Evolutionary conservation across 495 filamentous ascomycete genomes (phyloP), one percentile per base, ranked within the genome.

Genomic region (Aspergillus cristatus): DNA sequence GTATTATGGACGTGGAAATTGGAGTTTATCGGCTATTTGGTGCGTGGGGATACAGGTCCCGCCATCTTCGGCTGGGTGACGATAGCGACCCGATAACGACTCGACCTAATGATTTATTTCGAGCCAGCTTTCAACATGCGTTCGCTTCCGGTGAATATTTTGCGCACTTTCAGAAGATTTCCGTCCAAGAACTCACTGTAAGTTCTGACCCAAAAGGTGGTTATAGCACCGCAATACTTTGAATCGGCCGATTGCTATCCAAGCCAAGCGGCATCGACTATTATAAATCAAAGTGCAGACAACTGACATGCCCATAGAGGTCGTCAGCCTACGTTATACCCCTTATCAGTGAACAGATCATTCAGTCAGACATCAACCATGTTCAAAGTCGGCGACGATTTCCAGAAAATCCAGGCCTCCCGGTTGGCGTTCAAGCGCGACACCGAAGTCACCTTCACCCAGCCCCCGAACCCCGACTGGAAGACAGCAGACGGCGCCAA

Each of bases 381-480:
- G 48, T 53, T 44, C 30, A 60, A 50, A 35, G 43, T 36, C n/a
- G n/a, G 40, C 8, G 41, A 50, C n/a, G 82, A 95, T 55, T 94
- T 94, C 68, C 82, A 82, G 41, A 65, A 74, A 15, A 70, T 84
- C 42, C 79, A 94, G 62, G 73, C 74, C 29, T 71, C 75, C n/a
- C 76, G 88, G 10, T 81, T 79, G 2, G 70, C 76, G 37, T 96
- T 80, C 62, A 47, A 58, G 18, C 51, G 53, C 12, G 49, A 67
- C 31, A 64, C 65, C 31, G 51, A 62, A 37, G 70, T 84, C 54
- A 66, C 55, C 28, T 76, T 70, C 55, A 85, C 78, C 13, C 78
- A 93, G 54, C 81, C 86, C 1, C 72, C 75, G 1, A 67, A 79
- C 7, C 85, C 91, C 0, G 51, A 67, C 16, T 96, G 91, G 91